Conservation (phyloP, 2,329 filamentous ascomycete genomes). For the Cryphonectria japonica region DNA sequence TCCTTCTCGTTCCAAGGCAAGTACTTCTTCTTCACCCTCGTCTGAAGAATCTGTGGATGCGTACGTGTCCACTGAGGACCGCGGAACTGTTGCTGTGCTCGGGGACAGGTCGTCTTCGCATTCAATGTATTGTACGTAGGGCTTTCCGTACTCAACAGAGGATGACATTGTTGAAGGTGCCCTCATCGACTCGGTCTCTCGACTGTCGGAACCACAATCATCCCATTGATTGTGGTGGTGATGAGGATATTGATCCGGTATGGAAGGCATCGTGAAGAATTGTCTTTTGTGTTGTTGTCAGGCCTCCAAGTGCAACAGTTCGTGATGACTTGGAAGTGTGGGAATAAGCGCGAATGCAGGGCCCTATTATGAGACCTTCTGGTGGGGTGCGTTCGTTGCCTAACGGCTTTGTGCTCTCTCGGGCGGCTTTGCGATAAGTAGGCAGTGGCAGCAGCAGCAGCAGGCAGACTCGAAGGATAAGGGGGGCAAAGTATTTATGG, state of each 20-base stretch:
- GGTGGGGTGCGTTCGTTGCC: constrained; percentile 1
- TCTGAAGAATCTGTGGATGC: constrained; percentile 71
- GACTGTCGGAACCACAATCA: constrained; percentile 17
- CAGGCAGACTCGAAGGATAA: neutral
- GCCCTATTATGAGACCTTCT: constrained; percentile 6
- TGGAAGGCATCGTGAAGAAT: constrained; percentile 25
- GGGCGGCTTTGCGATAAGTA: constrained; percentile 10
- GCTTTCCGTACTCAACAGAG: constrained; percentile 21
- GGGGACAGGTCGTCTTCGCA: constrained; percentile 44
- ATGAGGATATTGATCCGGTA: constrained; percentile 4
- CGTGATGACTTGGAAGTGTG: neutral
- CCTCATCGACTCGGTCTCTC: constrained; percentile 12
- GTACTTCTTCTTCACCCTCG: constrained; percentile 63
- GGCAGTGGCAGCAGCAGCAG: neutral
- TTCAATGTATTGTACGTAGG: constrained; percentile 26
- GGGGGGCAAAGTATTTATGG: neutral
- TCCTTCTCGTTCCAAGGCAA: constrained; percentile 43
- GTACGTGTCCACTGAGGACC: constrained; percentile 77
- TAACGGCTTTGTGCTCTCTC: neutral
- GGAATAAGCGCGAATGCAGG: neutral
- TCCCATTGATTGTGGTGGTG: constrained; percentile 12
- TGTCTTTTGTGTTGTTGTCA: neutral
- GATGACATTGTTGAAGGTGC: constrained; percentile 14
- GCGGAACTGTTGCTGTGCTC: constrained; percentile 48
- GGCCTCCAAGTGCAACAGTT: neutral